A percentile compares a stretch with the other conserved stretches of the same genome.
These are phyloP conservation scores for Schrenkiella parvula DNA, from an alignment of 345 rosid genomes.

Conservation along the genomic window DNA sequence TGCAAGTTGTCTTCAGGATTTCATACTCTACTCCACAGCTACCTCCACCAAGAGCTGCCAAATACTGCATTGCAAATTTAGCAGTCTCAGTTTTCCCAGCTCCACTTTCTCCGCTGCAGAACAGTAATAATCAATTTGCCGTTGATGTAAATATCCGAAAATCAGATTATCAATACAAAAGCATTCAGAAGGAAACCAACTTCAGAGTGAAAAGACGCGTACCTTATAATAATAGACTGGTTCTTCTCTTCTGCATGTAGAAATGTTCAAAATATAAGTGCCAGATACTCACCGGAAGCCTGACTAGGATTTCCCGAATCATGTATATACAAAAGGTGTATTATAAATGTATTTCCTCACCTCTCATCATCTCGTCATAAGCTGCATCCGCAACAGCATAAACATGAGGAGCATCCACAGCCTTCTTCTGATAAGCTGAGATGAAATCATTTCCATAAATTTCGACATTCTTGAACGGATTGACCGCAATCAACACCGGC, in stretches of 20 bases:
- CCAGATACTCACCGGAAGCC: constrained; percentile 6
- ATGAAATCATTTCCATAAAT: constrained; percentile 61
- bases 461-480: constrained; percentile 72
- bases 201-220: neutral
- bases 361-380: constrained; percentile 90
- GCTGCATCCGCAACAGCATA: constrained; percentile 79
- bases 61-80: constrained; percentile 82
- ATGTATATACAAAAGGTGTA: constrained; percentile 17
- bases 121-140: neutral
- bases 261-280: constrained; percentile 22
- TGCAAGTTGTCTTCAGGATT: constrained; percentile 60
- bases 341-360: constrained; percentile 36
- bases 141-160: neutral
- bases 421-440: constrained; percentile 58
- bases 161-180: neutral
- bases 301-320: neutral
- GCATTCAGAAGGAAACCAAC: neutral
- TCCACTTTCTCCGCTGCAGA: constrained; percentile 95
- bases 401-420: constrained; percentile 68
- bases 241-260: constrained; percentile 64
- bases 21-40: constrained; percentile 60
- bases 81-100: constrained; percentile 99
- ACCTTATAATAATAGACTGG: constrained; percentile 97
- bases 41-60: constrained; percentile 87
- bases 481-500: constrained; percentile 79